phyloP scores from a whole-genome alignment of 768 basidiomycete species.

The Podaxis rugospora region DNA sequence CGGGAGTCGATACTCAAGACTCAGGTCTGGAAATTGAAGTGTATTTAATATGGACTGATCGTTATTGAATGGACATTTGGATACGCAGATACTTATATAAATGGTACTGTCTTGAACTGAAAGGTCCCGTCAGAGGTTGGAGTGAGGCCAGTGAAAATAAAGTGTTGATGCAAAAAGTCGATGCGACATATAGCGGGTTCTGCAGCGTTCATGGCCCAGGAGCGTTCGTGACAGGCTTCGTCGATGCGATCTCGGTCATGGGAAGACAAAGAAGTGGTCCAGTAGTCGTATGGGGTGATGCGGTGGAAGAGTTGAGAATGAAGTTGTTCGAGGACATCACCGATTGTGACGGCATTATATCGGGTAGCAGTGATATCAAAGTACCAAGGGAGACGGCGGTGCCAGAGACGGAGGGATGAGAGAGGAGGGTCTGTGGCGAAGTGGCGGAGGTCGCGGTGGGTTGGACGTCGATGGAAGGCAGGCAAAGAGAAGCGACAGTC shows the following conservation, averaged over 20 bases:
- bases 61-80: too few relatives aligned
- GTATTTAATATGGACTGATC: too few relatives aligned
- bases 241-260: background rate
- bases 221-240: background rate
- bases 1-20: slow-evolving; percentile 20
- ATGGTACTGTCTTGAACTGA: background rate
- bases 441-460: slow-evolving; percentile 2
- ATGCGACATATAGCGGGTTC: background rate
- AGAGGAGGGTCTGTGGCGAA: slow-evolving; percentile 8
- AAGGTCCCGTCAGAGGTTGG: background rate
- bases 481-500: background rate
- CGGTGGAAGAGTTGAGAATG: slow-evolving; percentile 3
- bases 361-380: slow-evolving; percentile 4
- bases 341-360: slow-evolving; percentile 11
- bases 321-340: slow-evolving; percentile 11
- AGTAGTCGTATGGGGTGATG: slow-evolving; percentile 11
- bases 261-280: background rate
- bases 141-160: background rate
- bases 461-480: background rate
- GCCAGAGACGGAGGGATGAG: slow-evolving; percentile 9
- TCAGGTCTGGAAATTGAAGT: slow-evolving; percentile 12
- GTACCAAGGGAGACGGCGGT: slow-evolving; percentile 15
- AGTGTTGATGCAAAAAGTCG: background rate
- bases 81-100: background rate
- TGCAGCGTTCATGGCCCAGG: background rate